Evolutionary conservation across 345 rosid species (phyloP), one percentile per base, ranked within the genome.

Genomic region (Citrus maxima): DNA sequence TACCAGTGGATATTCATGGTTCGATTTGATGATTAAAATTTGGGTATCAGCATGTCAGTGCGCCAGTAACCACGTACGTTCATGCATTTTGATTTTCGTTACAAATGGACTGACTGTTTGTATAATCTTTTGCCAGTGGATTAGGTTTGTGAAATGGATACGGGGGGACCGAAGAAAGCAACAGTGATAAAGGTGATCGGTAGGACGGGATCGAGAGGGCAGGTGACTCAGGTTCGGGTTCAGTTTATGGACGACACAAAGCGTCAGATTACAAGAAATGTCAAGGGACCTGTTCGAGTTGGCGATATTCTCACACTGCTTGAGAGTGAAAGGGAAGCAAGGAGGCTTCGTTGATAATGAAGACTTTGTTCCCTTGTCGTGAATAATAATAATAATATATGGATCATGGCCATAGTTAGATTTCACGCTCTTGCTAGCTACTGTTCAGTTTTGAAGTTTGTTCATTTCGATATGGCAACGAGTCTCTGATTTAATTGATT

Each of bases 181-280:
- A 9, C 68, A 0, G 74, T 69, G 67, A 30, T 22, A 22, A 77
- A 59, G 24, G 75, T 77, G 49, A 42, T 78, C 4, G 63, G 75
- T 2, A 42, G 76, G 62, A 70, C 76, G 0, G 70, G 80, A 7
- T 78, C 76, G 6, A 25, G 74, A 60, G 80, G 80, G 18, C 80
- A 77, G 61, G 80, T 77, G 32, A 77, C 80, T 32, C 80, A 77
- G 54, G 70, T 78, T 38, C 46, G 80, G 18, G 77, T 74, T 42
- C 58, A 74, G 28, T 74, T 74, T 10, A 25, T 74, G 56, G 69
- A 74, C 21, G 77, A 74, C 5, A 4, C 55, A 40, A 61, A 74
- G 58, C 58, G 69, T 18, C 55, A 13, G 14, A 74, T 74, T 62
- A 74, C 69, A 3, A 78, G 75, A 21, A 70, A 70, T 46, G 75